Evolutionary conservation across 805 yeast species (phyloP).

Genomic region (Starmerella cellae): DNA sequence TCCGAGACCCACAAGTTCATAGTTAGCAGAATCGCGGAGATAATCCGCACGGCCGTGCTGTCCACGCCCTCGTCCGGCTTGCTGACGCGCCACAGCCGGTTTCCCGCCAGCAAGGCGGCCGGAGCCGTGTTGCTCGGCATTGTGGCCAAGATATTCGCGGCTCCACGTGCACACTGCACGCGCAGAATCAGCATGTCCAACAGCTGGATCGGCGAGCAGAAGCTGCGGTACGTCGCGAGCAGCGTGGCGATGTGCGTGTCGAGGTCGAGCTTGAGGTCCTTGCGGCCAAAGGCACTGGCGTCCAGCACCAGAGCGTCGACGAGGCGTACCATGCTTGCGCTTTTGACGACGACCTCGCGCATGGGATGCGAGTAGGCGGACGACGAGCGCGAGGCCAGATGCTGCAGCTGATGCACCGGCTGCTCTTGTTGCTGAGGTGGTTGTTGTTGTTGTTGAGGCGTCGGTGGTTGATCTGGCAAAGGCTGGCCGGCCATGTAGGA

Average conservation of each 20-base stretch:
- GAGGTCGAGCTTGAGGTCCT: slow-evolving; percentile 40
- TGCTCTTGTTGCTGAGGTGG: too few species aligned
- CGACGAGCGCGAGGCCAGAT: neutral
- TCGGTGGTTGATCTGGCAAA: neutral
- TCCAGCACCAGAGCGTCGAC: slow-evolving; percentile 70
- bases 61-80: slow-evolving; percentile 2
- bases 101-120: neutral
- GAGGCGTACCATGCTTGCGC: slow-evolving; percentile 62
- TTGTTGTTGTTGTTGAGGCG: too few species aligned
- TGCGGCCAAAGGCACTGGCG: slow-evolving; percentile 41
- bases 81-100: slow-evolving; percentile 8
- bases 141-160: slow-evolving; percentile 29
- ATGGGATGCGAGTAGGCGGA: neutral
- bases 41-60: slow-evolving; percentile 54
- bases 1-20: slow-evolving; percentile 55
- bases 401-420: neutral
- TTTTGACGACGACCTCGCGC: slow-evolving; percentile 38
- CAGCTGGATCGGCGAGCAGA: slow-evolving; percentile 43
- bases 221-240: slow-evolving; percentile 55
- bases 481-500: neutral
- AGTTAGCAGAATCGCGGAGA: slow-evolving; percentile 69
- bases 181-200: slow-evolving; percentile 42
- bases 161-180: slow-evolving; percentile 49
- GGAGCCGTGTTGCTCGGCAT: neutral
- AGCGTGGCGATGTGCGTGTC: slow-evolving; percentile 52